Conservation (phyloP, 306 rosid species). For the Quercus cerris region DNA sequence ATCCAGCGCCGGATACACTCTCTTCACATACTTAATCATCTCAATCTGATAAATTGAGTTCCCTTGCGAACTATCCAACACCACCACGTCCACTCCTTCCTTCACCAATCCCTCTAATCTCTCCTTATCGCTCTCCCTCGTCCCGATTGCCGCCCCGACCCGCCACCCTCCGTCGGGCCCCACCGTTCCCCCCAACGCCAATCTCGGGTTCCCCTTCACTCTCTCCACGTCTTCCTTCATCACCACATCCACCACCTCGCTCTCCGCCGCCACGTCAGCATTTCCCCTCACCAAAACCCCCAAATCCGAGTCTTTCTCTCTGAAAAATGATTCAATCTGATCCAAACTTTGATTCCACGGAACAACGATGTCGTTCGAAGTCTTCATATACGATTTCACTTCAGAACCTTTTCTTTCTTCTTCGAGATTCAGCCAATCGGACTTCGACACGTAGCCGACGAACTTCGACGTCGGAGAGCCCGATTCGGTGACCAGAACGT, state of each 20-base stretch:
- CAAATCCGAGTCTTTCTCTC: slow-evolving; percentile 29
- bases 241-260: slow-evolving; percentile 57
- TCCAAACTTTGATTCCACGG: slow-evolving; percentile 37
- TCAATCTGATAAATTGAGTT: slow-evolving; percentile 82
- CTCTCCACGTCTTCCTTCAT: slow-evolving; percentile 66
- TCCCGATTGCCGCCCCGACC: slow-evolving; percentile 86
- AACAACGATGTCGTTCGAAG: slow-evolving; percentile 20
- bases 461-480: slow-evolving; percentile 47
- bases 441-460: slow-evolving; percentile 53
- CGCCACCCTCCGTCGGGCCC: slow-evolving; percentile 71
- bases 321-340: not conserved
- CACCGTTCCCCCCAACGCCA: slow-evolving; percentile 65
- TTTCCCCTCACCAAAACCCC: slow-evolving; percentile 29
- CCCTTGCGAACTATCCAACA: slow-evolving; percentile 93
- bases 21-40: slow-evolving; percentile 78
- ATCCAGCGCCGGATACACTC: slow-evolving; percentile 57
- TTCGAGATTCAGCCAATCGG: slow-evolving; percentile 37
- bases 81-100: slow-evolving; percentile 77
- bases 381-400: slow-evolving; percentile 48
- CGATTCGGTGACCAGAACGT: slow-evolving; percentile 54
- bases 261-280: slow-evolving; percentile 42
- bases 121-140: slow-evolving; percentile 78
- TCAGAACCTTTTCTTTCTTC: slow-evolving; percentile 30
- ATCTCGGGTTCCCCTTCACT: slow-evolving; percentile 57
- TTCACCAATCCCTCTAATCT: slow-evolving; percentile 74